Evolutionary conservation across 495 filamentous ascomycete genomes (phyloP), one percentile per base, ranked within the genome.

Genomic region (Oidiodendron maius): DNA sequence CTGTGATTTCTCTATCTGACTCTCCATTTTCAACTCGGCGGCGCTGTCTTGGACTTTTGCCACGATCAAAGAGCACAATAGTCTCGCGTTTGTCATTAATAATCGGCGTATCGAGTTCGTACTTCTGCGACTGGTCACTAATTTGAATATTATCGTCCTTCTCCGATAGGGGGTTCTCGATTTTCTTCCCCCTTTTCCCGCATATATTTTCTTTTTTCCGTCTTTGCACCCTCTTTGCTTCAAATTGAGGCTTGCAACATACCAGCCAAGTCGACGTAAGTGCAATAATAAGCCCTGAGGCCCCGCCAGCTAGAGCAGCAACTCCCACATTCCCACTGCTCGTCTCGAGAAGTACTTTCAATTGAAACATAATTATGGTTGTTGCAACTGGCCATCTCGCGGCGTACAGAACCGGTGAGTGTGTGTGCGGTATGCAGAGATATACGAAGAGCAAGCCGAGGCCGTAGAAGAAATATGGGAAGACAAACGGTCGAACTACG

Each of bases 241-340:
- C 81, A 46, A 61, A 69, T 61, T 91, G 83, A 3, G 77, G 71
- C 54, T 81, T 73, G 48, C 76, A 78, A 53, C 80, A 81, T 2
- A 90, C 56, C 23, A 93, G 60, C 54, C 88, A 59, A 0, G 72
- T 72, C 12, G 71, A 64, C 44, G 62, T 68, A 84, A 83, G 89
- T 10, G 93, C 61, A 17, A 80, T 71, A 32, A 72, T 71, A 83
- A 85, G 94, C 11, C 72, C 70, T 0, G 70, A 69, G 18, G 84
- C 58, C 42, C 91, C 51, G 0, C 89, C 89, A 16, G 78, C 66
- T n/a, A 76, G 78, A 55, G 88, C 90, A 0, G 80, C 78, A 37
- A 76, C 63, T 2, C 73, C 84, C 40, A 81, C 77, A 40, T 76
- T 72, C 1, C 74, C 50, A 40, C 78, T 77, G 10, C 68, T 71